A percentile compares a stretch with the other conserved stretches of the same genome.
Conservation (phyloP, 257 asterid species). For the Nemophila menziesii region DNA sequence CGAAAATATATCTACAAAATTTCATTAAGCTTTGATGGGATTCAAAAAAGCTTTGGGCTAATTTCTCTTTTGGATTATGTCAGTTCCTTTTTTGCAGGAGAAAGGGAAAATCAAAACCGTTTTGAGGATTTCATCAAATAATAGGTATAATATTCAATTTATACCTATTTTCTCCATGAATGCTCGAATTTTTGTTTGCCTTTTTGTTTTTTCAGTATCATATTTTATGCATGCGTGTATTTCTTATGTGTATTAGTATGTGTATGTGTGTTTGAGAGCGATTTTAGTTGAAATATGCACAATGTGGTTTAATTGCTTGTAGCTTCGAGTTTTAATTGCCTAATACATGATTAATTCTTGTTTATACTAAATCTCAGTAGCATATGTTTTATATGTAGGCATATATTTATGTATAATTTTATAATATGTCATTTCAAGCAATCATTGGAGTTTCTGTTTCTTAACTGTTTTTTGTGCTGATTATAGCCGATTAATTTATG, state of each 20-base stretch:
- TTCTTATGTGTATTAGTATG: background rate
- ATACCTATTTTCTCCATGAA: background rate
- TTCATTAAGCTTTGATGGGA: background rate
- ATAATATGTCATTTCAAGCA: no score
- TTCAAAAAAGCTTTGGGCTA: slow-evolving; percentile 7
- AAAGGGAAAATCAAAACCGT: background rate
- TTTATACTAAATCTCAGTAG: no score
- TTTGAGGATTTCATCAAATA: background rate
- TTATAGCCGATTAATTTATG: background rate
- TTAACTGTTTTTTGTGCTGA: background rate
- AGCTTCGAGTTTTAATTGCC: no score
- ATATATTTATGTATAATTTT: no score
- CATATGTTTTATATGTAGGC: no score
- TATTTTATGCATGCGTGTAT: background rate
- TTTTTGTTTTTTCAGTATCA: background rate
- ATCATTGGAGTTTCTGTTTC: background rate
- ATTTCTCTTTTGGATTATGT: background rate
- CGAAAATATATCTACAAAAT: no score
- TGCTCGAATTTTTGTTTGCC: background rate
- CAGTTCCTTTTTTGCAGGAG: background rate
- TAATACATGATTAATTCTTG: no score
- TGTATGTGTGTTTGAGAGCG: background rate
- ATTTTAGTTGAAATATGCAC: background rate
- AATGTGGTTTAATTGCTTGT: slow-evolving; percentile 1
- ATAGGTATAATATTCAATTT: no score